These are phyloP conservation scores for Grosmannia huntii DNA, from an alignment of 2,329 filamentous ascomycete genomes.

Conservation along the genomic window DNA sequence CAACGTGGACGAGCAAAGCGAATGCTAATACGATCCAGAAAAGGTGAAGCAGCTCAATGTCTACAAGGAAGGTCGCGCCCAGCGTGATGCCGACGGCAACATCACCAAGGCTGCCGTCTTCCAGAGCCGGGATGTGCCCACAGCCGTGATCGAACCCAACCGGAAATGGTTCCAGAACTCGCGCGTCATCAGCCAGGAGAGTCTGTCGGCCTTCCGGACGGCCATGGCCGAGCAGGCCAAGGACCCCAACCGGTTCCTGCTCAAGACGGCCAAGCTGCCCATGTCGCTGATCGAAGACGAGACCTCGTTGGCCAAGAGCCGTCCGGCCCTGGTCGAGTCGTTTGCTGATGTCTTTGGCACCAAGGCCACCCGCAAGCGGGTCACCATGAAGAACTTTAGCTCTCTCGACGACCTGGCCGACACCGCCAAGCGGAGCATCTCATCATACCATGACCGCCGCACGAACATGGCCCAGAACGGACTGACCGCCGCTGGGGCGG, in stretches of 20 bases:
- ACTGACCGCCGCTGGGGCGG: conserved; percentile 32
- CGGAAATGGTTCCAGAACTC: conserved; percentile 98
- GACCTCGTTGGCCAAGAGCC: conserved; percentile 53
- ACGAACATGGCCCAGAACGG: conserved; percentile 52
- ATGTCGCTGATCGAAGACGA: conserved; percentile 86
- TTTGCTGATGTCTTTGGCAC: conserved; percentile 87
- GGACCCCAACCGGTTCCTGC: conserved; percentile 86
- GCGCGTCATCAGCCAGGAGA: conserved; percentile 77
- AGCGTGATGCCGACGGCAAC: conserved; percentile 70
- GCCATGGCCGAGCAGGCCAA: conserved; percentile 83
- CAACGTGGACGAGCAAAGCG: background rate
- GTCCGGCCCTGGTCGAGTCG: conserved; percentile 21
- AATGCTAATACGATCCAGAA: conserved; percentile 6
- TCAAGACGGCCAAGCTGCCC: conserved; percentile 94
- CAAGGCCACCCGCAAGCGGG: conserved; percentile 83
- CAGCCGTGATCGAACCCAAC: conserved; percentile 85
- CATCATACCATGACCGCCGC: conserved; percentile 65
- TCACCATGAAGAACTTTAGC: conserved; percentile 54
- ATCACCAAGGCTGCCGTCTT: conserved; percentile 49
- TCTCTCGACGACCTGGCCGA: conserved; percentile 72
- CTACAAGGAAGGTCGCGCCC: conserved; percentile 65
- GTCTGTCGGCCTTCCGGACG: conserved; percentile 54
- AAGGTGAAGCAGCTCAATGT: conserved; percentile 47
- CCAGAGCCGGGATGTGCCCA: conserved; percentile 66
- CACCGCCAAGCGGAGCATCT: conserved; percentile 67